Conservation (phyloP, 2,329 filamentous ascomycete species). For the Diaporthe sp. region DNA sequence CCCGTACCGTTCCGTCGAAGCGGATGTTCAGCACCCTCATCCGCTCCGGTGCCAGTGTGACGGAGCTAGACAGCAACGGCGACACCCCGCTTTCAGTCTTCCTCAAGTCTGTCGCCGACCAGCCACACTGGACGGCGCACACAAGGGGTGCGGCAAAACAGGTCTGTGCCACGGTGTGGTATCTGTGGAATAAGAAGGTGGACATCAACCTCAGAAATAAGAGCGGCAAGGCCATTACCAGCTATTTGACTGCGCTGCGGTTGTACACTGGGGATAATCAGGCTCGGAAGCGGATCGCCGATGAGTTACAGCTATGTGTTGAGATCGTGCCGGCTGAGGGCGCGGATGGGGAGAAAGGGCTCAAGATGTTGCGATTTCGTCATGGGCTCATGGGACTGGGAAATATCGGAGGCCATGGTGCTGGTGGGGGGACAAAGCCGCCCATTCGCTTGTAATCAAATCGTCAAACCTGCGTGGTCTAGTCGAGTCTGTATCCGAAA, state of each 20-base stretch:
- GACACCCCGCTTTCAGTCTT: constrained; percentile 32
- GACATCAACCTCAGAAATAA: constrained; percentile 34
- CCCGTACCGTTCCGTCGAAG: constrained; percentile 19
- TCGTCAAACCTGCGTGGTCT: not conserved
- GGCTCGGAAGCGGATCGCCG: constrained; percentile 4
- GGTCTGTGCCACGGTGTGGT: constrained; percentile 24
- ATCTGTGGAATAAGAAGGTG: constrained; percentile 34
- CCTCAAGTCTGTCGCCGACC: constrained; percentile 28
- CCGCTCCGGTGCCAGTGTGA: constrained; percentile 29
- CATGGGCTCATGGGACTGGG: not conserved
- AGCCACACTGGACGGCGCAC: not conserved
- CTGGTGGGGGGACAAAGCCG: not conserved
- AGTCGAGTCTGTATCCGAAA: not conserved
- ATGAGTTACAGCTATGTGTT: not conserved
- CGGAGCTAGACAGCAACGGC: constrained; percentile 29
- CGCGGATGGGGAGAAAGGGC: not conserved
- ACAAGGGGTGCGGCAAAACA: not conserved
- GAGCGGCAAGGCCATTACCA: constrained; percentile 30
- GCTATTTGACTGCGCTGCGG: constrained; percentile 22
- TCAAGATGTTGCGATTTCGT: constrained; percentile 25
- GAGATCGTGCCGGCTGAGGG: constrained; percentile 16
- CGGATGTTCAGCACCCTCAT: constrained; percentile 27
- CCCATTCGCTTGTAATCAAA: not conserved
- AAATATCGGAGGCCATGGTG: not conserved
- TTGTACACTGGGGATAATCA: not conserved